Percentiles rank a stretch among this genome's conserved stretches.
phyloP scores from a whole-genome alignment of 1,284 basidiomycete species.

The Fistulinella cinereoalba region DNA sequence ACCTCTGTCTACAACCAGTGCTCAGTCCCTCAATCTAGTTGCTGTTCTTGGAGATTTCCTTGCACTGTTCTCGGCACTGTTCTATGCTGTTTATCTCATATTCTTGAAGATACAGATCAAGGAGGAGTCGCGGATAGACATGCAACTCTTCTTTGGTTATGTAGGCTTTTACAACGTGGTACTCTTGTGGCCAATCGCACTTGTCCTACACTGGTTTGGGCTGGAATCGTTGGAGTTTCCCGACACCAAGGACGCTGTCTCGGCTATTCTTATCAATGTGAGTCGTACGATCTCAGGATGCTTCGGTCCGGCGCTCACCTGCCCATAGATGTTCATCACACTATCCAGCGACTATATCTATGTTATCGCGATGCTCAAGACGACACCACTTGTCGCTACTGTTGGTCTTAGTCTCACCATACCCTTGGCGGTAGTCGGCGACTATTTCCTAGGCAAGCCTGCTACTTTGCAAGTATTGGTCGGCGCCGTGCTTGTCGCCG shows the following conservation, averaged over 20 bases:
- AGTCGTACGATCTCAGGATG: slow-evolving; percentile 27
- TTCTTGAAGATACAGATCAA: slow-evolving; percentile 87
- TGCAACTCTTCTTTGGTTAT: slow-evolving; percentile 93
- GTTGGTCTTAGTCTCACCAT: slow-evolving; percentile 95
- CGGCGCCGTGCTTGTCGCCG: slow-evolving; percentile 66
- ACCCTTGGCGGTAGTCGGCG: slow-evolving; percentile 82
- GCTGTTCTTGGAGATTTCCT: slow-evolving; percentile 73
- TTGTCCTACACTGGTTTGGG: slow-evolving; percentile 76
- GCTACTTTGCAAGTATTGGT: slow-evolving; percentile 55
- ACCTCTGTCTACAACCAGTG: slow-evolving; percentile 15
- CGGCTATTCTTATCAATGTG: slow-evolving; percentile 76
- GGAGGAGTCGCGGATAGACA: slow-evolving; percentile 83
- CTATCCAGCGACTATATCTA: slow-evolving; percentile 85
- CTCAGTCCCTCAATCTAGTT: slow-evolving; percentile 19
- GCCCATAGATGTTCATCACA: slow-evolving; percentile 77
- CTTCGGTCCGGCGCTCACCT: background rate
- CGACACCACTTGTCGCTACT: slow-evolving; percentile 90
- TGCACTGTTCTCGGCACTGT: slow-evolving; percentile 78
- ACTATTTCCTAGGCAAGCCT: slow-evolving; percentile 62
- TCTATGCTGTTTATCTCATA: slow-evolving; percentile 91
- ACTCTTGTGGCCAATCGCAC: slow-evolving; percentile 77
- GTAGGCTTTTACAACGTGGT: slow-evolving; percentile 90
- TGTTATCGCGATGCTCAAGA: slow-evolving; percentile 94
- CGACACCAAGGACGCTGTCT: slow-evolving; percentile 52
- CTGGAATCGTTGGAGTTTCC: slow-evolving; percentile 81